Conservation (phyloP, 2,329 filamentous ascomycete genomes). For the Aspergillus sp. region DNA sequence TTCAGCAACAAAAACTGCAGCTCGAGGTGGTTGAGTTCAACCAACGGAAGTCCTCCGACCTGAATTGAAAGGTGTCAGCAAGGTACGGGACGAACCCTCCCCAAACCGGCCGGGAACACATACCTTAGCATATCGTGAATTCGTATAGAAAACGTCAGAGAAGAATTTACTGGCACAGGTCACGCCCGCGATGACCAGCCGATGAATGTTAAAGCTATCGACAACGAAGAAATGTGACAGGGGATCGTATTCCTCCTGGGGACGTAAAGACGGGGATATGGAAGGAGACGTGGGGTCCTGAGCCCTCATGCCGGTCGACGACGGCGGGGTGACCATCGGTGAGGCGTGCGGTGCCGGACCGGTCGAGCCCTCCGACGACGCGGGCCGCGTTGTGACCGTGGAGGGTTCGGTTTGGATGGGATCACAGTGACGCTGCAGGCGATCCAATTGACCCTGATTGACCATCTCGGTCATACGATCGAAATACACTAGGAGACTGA, state of each 20-base stretch:
- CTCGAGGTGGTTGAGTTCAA: slow-evolving; percentile 93
- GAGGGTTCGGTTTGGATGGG: slow-evolving; percentile 16
- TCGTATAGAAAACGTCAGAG: slow-evolving; percentile 97
- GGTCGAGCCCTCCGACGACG: slow-evolving; percentile 20
- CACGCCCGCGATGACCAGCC: slow-evolving; percentile 92
- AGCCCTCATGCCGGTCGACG: slow-evolving; percentile 33
- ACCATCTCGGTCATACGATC: slow-evolving; percentile 98
- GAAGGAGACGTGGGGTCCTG: slow-evolving; percentile 35
- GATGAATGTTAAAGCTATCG: slow-evolving; percentile 98
- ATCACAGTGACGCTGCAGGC: slow-evolving; percentile 41
- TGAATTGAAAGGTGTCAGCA: slow-evolving; percentile 40
- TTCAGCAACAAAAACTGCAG: slow-evolving; percentile 94
- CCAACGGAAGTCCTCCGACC: slow-evolving; percentile 90
- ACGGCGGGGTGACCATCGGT: slow-evolving; percentile 38
- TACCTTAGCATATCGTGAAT: slow-evolving; percentile 98
- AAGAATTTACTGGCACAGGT: slow-evolving; percentile 99
- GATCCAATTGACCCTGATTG: slow-evolving; percentile 74
- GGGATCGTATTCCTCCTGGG: slow-evolving; percentile 49
- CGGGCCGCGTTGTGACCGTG: slow-evolving; percentile 15
- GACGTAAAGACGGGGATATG: slow-evolving; percentile 33
- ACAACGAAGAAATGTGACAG: slow-evolving; percentile 83
- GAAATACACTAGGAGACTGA: slow-evolving; percentile 94
- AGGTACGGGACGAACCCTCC: not conserved
- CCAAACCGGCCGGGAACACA: slow-evolving; percentile 18
- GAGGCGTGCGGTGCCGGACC: slow-evolving; percentile 21